phyloP scores from a whole-genome alignment of 1,284 basidiomycete genomes.

The Leccinum colubrinum region DNA sequence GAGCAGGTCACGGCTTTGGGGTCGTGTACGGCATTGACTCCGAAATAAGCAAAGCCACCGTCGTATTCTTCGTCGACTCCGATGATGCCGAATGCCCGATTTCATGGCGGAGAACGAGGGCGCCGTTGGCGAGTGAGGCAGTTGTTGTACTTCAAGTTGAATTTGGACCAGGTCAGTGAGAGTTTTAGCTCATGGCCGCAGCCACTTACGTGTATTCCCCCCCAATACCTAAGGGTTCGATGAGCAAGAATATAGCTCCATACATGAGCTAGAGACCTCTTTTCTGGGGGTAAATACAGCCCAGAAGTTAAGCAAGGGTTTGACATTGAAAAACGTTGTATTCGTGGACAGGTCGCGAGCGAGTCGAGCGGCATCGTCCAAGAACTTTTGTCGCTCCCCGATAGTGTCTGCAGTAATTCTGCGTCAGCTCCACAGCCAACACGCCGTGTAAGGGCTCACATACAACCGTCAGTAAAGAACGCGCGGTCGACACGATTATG shows the following conservation, averaged over 20 bases:
- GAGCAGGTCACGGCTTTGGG: no score
- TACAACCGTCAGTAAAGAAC: slow-evolving; percentile 85
- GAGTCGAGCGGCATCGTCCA: slow-evolving; percentile 65
- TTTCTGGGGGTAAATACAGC: slow-evolving; percentile 75
- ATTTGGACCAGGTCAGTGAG: no score
- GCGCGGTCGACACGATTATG: slow-evolving; percentile 72
- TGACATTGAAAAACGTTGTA: slow-evolving; percentile 76
- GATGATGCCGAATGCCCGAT: no score
- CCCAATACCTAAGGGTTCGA: no score
- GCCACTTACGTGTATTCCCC: no score
- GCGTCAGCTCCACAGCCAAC: not conserved
- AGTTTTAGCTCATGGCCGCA: no score
- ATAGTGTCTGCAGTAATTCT: slow-evolving; percentile 46
- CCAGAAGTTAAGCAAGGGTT: slow-evolving; percentile 80
- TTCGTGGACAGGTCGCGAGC: slow-evolving; percentile 69
- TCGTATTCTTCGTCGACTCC: no score
- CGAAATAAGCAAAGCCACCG: no score
- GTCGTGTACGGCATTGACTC: no score
- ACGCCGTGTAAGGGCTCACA: slow-evolving; percentile 29
- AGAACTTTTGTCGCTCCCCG: slow-evolving; percentile 63
- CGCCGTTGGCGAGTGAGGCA: no score
- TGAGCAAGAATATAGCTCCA: not conserved
- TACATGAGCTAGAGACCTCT: slow-evolving; percentile 44
- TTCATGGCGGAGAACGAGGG: no score
- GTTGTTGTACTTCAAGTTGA: no score